Base-by-base conservation (phyloP, 2,329 filamentous ascomycete genomes). In the Nothophaeocryptopus gaeumannii region DNA sequence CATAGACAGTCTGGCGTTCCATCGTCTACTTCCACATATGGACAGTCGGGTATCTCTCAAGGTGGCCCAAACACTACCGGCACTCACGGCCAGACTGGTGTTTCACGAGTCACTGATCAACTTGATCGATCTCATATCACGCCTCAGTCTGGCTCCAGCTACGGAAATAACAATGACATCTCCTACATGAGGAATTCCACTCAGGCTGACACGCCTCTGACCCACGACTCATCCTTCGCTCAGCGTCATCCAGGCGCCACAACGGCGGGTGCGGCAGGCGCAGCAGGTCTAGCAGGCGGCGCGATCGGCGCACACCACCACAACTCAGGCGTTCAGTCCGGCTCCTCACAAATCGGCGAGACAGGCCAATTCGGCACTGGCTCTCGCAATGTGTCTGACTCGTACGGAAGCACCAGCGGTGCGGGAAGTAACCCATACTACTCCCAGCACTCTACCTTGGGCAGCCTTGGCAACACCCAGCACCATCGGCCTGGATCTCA, bases 241-340 rank as follows among this genome's bases (percentile, higher is more conserved):
- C 40, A 56, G 8, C 51, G 45, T 8, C 51, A 54, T 41, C 47
- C 51, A n/a, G 54, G 47, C 15, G 45, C 29, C 7, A 37, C 36
- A 8, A 47, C 39, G 11, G 40, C 50, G 34, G 45, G 45, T 32
- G 44, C 44, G 31, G 42, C 31, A 11, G 47, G 43, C 5, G 51
- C 50, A n/a, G 39, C 46, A 16, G 50, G 53, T 26, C 43, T 53
- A 5, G 45, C 53, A 10, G 34, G 33, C 10, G 14, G 7, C 12
- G 40, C 8, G 1, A 34, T 9, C 14, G 31, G 11, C n/a, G 32
- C 40, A 9, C 40, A 43, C 10, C 39, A 41, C 14, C 40, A 43
- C 39, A 38, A 48, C 39, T 41, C 38, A 37, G 45, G 26, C 5
- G 29, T 32, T 7, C 20, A 26, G 7, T 26, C 20, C 20, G 20